A percentile compares a stretch with the other conserved stretches of the same genome.
These are phyloP conservation scores for Aspergillus nanangensis DNA, from an alignment of 495 filamentous ascomycete species.

Conservation along the genomic window DNA sequence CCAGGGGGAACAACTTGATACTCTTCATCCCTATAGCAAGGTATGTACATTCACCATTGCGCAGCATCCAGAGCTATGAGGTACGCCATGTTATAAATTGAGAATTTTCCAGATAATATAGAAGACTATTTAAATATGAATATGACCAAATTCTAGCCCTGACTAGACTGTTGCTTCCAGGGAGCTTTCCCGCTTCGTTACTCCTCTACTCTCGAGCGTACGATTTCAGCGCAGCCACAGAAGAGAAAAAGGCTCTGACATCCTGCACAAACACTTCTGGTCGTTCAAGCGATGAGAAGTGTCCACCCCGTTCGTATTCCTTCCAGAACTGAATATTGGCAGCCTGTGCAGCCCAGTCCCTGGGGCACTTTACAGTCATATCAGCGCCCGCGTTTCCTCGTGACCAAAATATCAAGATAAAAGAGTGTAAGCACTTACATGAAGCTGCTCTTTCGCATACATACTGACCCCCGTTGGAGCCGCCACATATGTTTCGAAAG, in stretches of 20 bases:
- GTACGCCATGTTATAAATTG: too few species aligned
- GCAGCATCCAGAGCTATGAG: too few species aligned
- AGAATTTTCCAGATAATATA: too few species aligned
- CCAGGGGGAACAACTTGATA: too few species aligned
- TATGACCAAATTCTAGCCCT: too few species aligned
- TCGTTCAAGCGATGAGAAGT: slow-evolving; percentile 35
- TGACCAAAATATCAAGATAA: neutral
- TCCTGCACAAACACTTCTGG: slow-evolving; percentile 29
- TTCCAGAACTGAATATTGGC: slow-evolving; percentile 21
- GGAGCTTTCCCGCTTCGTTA: too few species aligned
- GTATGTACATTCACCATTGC: too few species aligned
- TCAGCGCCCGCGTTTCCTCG: neutral
- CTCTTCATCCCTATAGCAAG: too few species aligned
- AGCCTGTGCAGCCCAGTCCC: slow-evolving; percentile 16
- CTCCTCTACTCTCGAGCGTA: neutral
- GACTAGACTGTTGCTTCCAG: too few species aligned
- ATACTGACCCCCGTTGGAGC: slow-evolving; percentile 17
- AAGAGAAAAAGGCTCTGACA: slow-evolving; percentile 22
- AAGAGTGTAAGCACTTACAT: slow-evolving; percentile 6
- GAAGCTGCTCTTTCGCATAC: slow-evolving; percentile 17
- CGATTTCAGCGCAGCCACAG: slow-evolving; percentile 1
- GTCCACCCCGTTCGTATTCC: slow-evolving; percentile 30
- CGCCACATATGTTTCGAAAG: neutral
- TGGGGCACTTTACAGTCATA: slow-evolving; percentile 13
- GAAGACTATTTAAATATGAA: too few species aligned